phyloP scores from a whole-genome alignment of 768 basidiomycete species.

The Leccinum uliginosum region DNA sequence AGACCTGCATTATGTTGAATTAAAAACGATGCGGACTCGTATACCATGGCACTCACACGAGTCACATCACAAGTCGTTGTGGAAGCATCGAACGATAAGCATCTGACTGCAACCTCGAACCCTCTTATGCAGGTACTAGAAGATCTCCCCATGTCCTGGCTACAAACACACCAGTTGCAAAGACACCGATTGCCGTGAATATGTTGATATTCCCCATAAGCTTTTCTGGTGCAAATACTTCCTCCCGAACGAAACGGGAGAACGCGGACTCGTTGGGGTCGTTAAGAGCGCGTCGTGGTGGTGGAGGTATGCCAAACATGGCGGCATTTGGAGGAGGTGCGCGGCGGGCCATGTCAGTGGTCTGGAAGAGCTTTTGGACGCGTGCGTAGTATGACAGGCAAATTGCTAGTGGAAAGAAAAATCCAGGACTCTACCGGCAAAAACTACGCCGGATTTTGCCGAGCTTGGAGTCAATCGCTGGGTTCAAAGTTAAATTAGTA shows the following conservation, averaged over 20 bases:
- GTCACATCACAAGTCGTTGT: not conserved
- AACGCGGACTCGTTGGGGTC: conserved; percentile 65
- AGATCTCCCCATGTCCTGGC: conserved; percentile 77
- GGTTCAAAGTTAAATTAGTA: not conserved
- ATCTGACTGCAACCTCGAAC: not conserved
- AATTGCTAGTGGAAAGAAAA: not conserved
- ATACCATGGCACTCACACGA: conserved; percentile 3
- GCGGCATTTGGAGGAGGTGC: conserved; percentile 50
- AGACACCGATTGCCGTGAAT: conserved; percentile 58
- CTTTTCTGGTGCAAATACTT: conserved; percentile 72
- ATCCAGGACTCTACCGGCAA: not conserved
- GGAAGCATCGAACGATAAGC: not conserved
- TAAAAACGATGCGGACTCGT: not conserved
- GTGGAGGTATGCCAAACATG: conserved; percentile 45
- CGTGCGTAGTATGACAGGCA: not conserved
- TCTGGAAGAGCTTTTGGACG: not conserved
- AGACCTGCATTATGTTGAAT: conserved; percentile 4
- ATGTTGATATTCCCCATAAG: conserved; percentile 70
- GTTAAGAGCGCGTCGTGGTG: conserved; percentile 39
- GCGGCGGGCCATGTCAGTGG: conserved; percentile 61
- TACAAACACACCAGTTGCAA: conserved; percentile 64
- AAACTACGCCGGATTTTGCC: conserved; percentile 13
- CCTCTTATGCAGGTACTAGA: conserved; percentile 56
- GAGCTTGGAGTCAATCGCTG: conserved; percentile 3
- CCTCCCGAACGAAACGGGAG: conserved; percentile 49